These are phyloP conservation scores for Limnomonas spitsbergensis DNA, from an alignment of 139 green algal genomes.

Conservation along the genomic window DNA sequence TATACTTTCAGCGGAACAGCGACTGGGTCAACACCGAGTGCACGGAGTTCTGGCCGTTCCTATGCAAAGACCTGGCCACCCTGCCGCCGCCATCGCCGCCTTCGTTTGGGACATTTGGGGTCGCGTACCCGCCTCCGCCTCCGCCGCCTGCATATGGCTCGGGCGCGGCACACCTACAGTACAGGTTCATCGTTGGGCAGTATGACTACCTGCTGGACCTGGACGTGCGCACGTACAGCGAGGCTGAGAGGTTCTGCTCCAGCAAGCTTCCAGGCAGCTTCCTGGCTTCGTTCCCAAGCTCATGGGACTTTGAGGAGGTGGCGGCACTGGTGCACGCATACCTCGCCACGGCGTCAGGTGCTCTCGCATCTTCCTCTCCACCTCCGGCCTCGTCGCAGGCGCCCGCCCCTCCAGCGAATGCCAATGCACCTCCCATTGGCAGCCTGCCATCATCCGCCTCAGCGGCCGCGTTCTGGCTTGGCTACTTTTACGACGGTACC, in stretches of 20 bases:
- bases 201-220: constrained; percentile 5
- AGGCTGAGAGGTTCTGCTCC: not conserved
- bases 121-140: not conserved
- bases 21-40: constrained; percentile 6
- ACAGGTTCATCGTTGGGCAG: not conserved
- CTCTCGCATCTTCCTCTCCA: not conserved
- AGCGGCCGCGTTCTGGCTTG: not conserved
- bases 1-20: not conserved
- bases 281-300: not conserved
- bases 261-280: not conserved
- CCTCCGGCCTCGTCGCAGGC: not conserved
- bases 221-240: not conserved
- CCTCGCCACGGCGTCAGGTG: not conserved
- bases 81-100: not conserved
- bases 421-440: not conserved
- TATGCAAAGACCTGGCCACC: not conserved
- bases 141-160: not conserved
- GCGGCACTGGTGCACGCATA: not conserved
- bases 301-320: not conserved
- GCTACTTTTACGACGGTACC: not conserved
- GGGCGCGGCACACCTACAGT: not conserved
- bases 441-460: not conserved
- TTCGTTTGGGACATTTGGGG: not conserved
- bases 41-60: not conserved
- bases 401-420: not conserved